Base-by-base conservation (phyloP, 2,329 filamentous ascomycete genomes). In the Aspergillus proliferans region DNA sequence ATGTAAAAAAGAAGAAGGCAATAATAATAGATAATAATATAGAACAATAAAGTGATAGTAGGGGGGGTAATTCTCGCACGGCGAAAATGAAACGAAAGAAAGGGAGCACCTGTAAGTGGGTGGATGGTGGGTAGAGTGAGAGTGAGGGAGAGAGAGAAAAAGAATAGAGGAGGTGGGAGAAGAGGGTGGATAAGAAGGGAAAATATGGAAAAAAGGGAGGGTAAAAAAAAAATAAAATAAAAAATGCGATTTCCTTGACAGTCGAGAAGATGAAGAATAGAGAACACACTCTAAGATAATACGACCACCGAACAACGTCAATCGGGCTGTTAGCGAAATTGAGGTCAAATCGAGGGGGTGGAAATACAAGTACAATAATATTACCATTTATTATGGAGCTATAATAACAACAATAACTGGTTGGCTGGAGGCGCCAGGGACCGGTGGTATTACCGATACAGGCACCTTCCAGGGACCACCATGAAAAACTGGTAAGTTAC, bases 31-130 rank as follows among this genome's bases (percentile, higher is more conserved):
- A 18, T 15, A 38, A 38, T 38, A 38, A 30, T 30, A 30, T 30
- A 30, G 26, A 30, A 30, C 26, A 30, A 30, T 30, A 30, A 30
- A 40, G 38, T 18, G 38, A 40, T 40, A 40, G 38, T 40, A 40
- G 47, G 15, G 14, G 19, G n/a, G 33, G 21, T 15, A n/a, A 46
- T 59, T 53, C 58, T 63, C 65, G 62, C 62, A 63, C 64, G 65
- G 65, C 64, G 67, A 65, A 64, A 63, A 54, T 53, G 26, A 56
- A 60, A 41, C 24, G 48, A 53, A 56, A 46, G 50, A 47, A 50
- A 50, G 52, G 41, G 47, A 57, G 26, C 41, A 45, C 43, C 30
- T 19, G 15, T 19, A 21, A 40, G 26, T 28, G 10, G 26, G 26
- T 19, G 18, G 44, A 22, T 22, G 33, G 30, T 8, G n/a, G n/a